Conservation (phyloP, 2,329 filamentous ascomycete genomes). For the Zymoseptoria brevis region DNA sequence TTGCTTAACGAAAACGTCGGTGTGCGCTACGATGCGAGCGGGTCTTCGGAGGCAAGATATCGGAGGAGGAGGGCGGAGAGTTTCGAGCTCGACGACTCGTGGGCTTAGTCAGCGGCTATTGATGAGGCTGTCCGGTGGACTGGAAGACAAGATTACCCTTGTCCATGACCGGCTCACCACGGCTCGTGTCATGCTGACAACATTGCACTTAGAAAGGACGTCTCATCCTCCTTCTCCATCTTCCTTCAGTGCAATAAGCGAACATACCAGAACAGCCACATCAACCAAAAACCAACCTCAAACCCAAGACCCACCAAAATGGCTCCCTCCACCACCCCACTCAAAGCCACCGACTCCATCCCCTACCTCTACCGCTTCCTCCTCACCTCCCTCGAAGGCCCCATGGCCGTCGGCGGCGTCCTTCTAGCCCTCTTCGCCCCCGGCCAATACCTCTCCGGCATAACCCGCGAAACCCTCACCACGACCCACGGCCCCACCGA, state of each 20-base stretch:
- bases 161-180: no score
- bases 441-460: conserved; percentile 15
- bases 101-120: no score
- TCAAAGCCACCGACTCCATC: conserved; percentile 19
- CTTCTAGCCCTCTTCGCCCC: conserved; percentile 16
- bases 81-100: no score
- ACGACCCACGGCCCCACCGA: conserved; percentile 16
- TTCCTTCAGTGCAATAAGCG: not conserved
- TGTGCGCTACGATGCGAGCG: no score
- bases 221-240: no score
- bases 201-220: no score
- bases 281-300: not conserved
- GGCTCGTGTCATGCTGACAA: no score
- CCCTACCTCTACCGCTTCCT: conserved; percentile 21
- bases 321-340: not conserved
- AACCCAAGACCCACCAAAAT: not conserved
- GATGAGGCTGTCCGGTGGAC: no score
- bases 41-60: no score
- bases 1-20: no score
- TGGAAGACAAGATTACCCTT: no score
- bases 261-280: not conserved
- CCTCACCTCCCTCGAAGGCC: conserved; percentile 22
- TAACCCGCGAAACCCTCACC: conserved; percentile 18
- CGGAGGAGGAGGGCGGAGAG: no score
- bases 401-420: conserved; percentile 22